phyloP scores from a whole-genome alignment of 257 asterid species.

The Penstemon barbatus region DNA sequence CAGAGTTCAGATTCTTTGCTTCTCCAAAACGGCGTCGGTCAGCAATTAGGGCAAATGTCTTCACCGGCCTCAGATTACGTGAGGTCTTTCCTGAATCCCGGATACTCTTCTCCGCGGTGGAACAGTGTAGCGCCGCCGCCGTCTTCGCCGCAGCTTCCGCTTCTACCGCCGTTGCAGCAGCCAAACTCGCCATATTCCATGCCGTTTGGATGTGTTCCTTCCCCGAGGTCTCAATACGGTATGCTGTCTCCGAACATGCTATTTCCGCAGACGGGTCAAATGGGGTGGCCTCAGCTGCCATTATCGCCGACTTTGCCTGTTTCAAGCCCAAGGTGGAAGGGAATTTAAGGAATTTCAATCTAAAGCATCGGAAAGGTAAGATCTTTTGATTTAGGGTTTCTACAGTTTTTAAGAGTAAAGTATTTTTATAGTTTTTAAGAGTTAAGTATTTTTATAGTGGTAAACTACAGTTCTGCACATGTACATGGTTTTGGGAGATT shows the following conservation, averaged over 20 bases:
- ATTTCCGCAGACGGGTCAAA: not conserved
- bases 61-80: conserved; percentile 21
- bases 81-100: conserved; percentile 15
- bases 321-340: conserved; percentile 12
- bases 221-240: conserved; percentile 9
- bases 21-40: conserved; percentile 11
- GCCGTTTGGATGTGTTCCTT: conserved; percentile 23
- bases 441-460: not conserved
- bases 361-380: not conserved
- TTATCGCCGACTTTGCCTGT: not conserved
- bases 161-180: conserved; percentile 32
- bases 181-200: not conserved
- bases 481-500: conserved; percentile 47
- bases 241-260: conserved; percentile 13
- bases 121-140: conserved; percentile 12
- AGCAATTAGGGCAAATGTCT: conserved; percentile 17
- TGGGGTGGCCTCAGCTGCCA: conserved; percentile 6
- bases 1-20: conserved; percentile 4
- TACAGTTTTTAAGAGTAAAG: not conserved
- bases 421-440: not conserved
- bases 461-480: conserved; percentile 2
- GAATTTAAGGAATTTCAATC: not conserved
- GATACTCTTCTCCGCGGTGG: conserved; percentile 30
- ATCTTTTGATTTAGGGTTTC: not conserved
- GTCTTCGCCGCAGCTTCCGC: conserved; percentile 9